Evolutionary conservation across 163 green algal species (phyloP).

Genomic region (Scenedesmus sp.): DNA sequence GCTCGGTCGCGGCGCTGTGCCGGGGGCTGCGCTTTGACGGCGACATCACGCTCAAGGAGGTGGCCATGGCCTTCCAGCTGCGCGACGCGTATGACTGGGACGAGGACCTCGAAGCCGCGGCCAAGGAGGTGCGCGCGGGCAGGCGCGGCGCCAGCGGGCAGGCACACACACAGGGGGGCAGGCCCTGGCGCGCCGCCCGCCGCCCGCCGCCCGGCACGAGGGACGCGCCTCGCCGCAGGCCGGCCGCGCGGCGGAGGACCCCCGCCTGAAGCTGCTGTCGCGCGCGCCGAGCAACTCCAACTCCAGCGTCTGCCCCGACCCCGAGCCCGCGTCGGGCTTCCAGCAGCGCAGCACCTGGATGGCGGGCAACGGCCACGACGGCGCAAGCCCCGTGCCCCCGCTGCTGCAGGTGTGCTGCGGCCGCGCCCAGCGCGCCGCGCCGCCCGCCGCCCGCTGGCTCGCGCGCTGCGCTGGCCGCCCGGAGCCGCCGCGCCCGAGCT

Average conservation of each 20-base stretch:
- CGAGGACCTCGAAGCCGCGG: constrained; percentile 36
- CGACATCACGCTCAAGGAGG: constrained; percentile 38
- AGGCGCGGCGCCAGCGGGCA: too few relatives aligned
- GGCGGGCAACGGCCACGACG: constrained; percentile 14
- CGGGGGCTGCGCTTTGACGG: constrained; percentile 38
- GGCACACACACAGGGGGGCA: too few relatives aligned
- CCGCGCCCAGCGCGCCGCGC: background rate
- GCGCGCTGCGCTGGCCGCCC: too few relatives aligned
- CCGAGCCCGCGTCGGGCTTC: constrained; percentile 33
- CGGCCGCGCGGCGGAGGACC: too few relatives aligned
- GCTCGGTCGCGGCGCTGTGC: constrained; percentile 29
- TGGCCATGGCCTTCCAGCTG: constrained; percentile 38
- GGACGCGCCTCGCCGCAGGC: too few relatives aligned
- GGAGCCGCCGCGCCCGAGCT: too few relatives aligned
- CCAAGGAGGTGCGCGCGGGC: too few relatives aligned
- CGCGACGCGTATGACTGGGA: constrained; percentile 45
- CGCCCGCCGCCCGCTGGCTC: too few relatives aligned
- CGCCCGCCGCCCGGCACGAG: too few relatives aligned
- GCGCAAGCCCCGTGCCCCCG: constrained; percentile 1
- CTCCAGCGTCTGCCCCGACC: constrained; percentile 38
- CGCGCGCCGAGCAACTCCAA: constrained; percentile 2
- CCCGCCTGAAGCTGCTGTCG: background rate
- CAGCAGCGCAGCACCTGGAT: constrained; percentile 32
- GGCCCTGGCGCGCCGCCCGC: too few relatives aligned
- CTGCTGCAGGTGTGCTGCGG: background rate